A percentile compares a stretch with the other conserved stretches of the same genome.
These are phyloP conservation scores for Eudorina sp. DNA, from an alignment of 139 green algal genomes.

Conservation along the genomic window DNA sequence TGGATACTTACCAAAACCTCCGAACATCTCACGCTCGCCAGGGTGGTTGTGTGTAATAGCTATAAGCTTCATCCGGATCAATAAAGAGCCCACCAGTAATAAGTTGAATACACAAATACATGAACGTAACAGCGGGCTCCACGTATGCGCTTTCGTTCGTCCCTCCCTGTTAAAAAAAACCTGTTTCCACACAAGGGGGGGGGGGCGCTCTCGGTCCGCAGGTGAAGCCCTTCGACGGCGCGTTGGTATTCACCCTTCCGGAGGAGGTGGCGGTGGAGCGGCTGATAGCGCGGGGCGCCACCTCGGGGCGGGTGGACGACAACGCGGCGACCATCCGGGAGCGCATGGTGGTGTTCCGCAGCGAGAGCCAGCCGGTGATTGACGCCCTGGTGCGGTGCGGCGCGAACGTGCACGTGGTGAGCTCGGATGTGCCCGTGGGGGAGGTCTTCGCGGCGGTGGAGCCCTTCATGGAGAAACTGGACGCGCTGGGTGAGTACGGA, in stretches of 20 bases:
- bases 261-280: conserved; percentile 70
- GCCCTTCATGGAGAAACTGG: conserved; percentile 56
- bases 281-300: conserved; percentile 70
- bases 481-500: conserved; percentile 45
- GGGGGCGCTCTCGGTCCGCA: too few species aligned
- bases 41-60: too few species aligned
- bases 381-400: conserved; percentile 44
- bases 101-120: too few species aligned
- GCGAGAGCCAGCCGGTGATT: conserved; percentile 63
- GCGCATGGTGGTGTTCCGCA: conserved; percentile 69
- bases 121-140: too few species aligned
- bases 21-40: too few species aligned
- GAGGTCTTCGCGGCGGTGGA: conserved; percentile 52
- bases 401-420: conserved; percentile 53
- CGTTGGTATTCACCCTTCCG: conserved; percentile 49
- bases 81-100: too few species aligned
- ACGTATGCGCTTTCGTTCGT: too few species aligned
- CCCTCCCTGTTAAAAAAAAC: too few species aligned
- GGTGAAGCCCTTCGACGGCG: conserved; percentile 46
- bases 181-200: too few species aligned
- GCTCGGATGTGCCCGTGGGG: conserved; percentile 29
- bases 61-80: too few species aligned
- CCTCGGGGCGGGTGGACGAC: conserved; percentile 76
- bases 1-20: too few species aligned
- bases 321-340: conserved; percentile 79